Evolutionary conservation across 1,284 basidiomycete genomes (phyloP), one percentile per base, ranked within the genome.

Genomic region (Cutaneotrichosporon cutaneum): DNA sequence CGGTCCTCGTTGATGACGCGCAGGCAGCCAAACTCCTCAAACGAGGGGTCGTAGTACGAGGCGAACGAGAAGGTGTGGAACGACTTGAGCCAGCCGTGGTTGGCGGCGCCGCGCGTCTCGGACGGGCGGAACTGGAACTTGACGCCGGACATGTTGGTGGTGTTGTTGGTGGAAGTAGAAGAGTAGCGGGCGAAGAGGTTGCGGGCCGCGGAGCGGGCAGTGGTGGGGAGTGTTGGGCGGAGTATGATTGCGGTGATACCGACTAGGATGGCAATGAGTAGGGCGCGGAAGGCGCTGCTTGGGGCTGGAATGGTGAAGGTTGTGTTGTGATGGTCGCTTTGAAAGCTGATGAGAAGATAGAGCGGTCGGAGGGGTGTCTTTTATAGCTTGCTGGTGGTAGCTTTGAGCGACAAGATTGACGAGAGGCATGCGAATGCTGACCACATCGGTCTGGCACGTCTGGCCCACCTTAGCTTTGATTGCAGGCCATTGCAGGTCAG

Each of bases 11-110:
- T 97, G 76, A 97, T 82, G 7, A 85, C 83, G 56, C 82, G 70
- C 2, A 83, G 70, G 42, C 73, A 63, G 3, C 81, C 81, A 63
- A 80, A 83, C 8, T 65, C 47, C 48, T 73, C 68, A 51, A 69
- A 78, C 22, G 54, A 26, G 4, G 73, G 70, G 58, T 89, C 86
- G 62, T 87, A 83, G 75, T 92, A 92, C 71, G 79, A 79, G 1
- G 92, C 88, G 70, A 92, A 92, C 3, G 86, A 84, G 74, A 90
- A 92, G 0, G 89, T 88, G 70, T 90, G 88, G 83, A 91, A 90
- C 0, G 88, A 88, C 82, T 93, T 94, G 54, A 97, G 82, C 93
- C 93, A 97, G 24, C 87, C 82, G 70, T 93, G 92, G 75, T 95
- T 86, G 14, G 89, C 89, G 58, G 88, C 80, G 9, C 91, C 92